These are phyloP conservation scores for Coniochaeta hoffmannii DNA, from an alignment of 2,329 filamentous ascomycete species.

Conservation along the genomic window DNA sequence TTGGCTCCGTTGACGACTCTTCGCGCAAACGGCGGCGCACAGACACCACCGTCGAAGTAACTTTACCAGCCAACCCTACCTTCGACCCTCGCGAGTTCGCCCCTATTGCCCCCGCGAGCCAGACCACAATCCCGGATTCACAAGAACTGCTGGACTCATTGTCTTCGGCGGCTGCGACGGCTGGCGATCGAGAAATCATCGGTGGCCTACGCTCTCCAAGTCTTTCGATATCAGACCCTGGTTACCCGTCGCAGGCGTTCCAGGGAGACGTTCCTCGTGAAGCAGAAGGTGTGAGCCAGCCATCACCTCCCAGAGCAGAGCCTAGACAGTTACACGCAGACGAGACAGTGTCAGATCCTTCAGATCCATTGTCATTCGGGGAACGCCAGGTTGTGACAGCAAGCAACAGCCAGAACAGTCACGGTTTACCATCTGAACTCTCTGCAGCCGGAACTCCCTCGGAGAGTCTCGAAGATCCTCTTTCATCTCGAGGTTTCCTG, in stretches of 20 bases:
- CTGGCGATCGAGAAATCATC: not conserved
- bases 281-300: not conserved
- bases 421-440: not conserved
- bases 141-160: not conserved
- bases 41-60: not conserved
- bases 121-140: constrained; percentile 1
- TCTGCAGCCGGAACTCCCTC: not conserved
- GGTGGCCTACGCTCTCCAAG: not conserved
- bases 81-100: not conserved
- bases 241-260: not conserved
- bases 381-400: not conserved
- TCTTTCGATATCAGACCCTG: not conserved
- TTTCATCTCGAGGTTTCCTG: constrained; percentile 5
- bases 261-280: not conserved
- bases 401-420: not conserved
- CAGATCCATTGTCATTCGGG: not conserved
- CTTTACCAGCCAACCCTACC: not conserved
- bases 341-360: not conserved
- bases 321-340: not conserved
- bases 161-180: not conserved
- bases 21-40: not conserved
- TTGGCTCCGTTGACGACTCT: not conserved
- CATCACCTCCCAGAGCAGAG: not conserved
- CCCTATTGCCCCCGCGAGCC: not conserved
- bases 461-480: not conserved